Percentiles rank a stretch among this genome's conserved stretches.
Conservation (phyloP, 2,329 filamentous ascomycete genomes). For the Dactylonectria estremocensis region DNA sequence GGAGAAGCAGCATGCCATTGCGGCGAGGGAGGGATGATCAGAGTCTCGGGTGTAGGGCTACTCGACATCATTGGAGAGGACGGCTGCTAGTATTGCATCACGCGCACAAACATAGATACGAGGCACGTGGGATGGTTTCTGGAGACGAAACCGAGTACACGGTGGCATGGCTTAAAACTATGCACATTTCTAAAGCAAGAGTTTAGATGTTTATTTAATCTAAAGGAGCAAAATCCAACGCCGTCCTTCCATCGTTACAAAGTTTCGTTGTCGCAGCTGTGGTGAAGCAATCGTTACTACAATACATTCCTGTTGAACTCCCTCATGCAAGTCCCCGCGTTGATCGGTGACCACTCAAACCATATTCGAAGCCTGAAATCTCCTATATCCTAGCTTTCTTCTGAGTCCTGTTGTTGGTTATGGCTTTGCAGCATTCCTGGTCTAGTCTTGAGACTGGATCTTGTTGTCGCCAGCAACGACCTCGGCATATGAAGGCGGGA, state of each 20-base stretch:
- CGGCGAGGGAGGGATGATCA: conserved; percentile 37
- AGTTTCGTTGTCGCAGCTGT: conserved; percentile 8
- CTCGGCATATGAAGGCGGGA: conserved; percentile 90
- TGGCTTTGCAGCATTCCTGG: not conserved
- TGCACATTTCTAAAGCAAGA: not conserved
- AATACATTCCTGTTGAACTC: conserved; percentile 35
- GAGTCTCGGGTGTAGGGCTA: not conserved
- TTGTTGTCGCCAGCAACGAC: conserved; percentile 93
- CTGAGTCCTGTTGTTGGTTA: not conserved
- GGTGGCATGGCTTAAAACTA: not conserved
- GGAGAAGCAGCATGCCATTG: conserved; percentile 47
- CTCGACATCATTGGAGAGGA: conserved; percentile 10
- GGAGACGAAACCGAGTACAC: not conserved
- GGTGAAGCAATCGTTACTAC: conserved; percentile 19
- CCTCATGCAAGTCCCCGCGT: conserved; percentile 24
- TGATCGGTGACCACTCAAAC: conserved; percentile 3
- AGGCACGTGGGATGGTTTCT: conserved; percentile 2
- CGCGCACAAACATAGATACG: not conserved
- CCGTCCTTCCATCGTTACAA: conserved; percentile 23
- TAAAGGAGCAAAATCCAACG: conserved; percentile 33
- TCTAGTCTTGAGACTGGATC: conserved; percentile 73
- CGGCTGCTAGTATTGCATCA: not conserved
- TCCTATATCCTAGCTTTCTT: not conserved
- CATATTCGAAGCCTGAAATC: not conserved
- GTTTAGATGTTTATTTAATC: conserved; percentile 17